Percentiles rank a stretch among this genome's conserved stretches.
Conservation (phyloP, 2,329 filamentous ascomycete species). For the Incumbomyces delicatus region DNA sequence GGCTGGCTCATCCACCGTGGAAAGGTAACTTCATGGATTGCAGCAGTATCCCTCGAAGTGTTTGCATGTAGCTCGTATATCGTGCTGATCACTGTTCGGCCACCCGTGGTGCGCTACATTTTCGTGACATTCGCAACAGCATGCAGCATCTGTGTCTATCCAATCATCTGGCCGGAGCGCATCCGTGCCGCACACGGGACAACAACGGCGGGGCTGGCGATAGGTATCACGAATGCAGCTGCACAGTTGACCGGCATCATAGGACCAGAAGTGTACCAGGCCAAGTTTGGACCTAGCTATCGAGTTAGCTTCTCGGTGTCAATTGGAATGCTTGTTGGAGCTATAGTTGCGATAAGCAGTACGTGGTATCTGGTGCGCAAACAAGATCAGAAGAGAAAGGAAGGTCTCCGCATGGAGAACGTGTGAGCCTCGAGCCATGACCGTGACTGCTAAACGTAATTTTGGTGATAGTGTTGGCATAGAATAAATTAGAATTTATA, state of each 20-base stretch:
- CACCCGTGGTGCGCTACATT: conserved; percentile 11
- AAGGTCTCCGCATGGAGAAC: too few species aligned
- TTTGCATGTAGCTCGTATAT: conserved; percentile 14
- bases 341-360: neutral
- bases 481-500: too few species aligned
- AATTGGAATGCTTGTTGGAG: neutral
- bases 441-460: too few species aligned
- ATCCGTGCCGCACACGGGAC: conserved; percentile 34
- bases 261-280: conserved; percentile 33
- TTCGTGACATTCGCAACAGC: conserved; percentile 11
- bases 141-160: conserved; percentile 34
- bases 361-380: neutral
- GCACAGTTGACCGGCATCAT: conserved; percentile 35
- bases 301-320: conserved; percentile 14
- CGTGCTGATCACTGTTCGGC: conserved; percentile 13
- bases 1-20: conserved; percentile 10
- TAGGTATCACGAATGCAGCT: conserved; percentile 35
- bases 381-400: too few species aligned
- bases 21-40: conserved; percentile 12
- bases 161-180: conserved; percentile 37
- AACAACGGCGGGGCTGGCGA: conserved; percentile 31
- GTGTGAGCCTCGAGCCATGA: too few species aligned
- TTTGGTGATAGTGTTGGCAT: too few species aligned
- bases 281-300: conserved; percentile 32
- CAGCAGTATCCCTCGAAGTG: conserved; percentile 11